These are phyloP conservation scores for Fusarium sp. DNA, from an alignment of 2,329 filamentous ascomycete genomes.

Conservation along the genomic window DNA sequence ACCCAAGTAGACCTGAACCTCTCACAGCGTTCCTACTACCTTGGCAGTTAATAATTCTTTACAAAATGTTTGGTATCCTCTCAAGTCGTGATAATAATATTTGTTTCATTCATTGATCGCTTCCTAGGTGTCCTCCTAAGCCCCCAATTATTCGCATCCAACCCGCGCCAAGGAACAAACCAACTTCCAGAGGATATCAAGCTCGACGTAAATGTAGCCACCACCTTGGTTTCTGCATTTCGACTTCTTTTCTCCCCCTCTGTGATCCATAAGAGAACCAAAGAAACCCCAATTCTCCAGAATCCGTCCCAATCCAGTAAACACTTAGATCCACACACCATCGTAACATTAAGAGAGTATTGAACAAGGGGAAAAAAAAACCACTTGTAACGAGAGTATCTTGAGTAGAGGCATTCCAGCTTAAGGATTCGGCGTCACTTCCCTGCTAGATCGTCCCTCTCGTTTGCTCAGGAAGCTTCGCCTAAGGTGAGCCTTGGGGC, in stretches of 20 bases:
- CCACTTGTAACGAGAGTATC: slow-evolving; percentile 7
- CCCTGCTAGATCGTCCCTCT: slow-evolving; percentile 61
- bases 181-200: slow-evolving; percentile 36
- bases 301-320: slow-evolving; percentile 18
- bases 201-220: slow-evolving; percentile 18
- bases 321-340: slow-evolving; percentile 29
- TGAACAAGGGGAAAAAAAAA: slow-evolving; percentile 15
- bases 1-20: too few relatives aligned
- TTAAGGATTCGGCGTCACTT: slow-evolving; percentile 59
- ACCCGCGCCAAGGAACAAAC: slow-evolving; percentile 36
- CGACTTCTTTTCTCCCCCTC: neutral
- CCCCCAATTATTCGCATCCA: slow-evolving; percentile 26
- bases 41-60: neutral
- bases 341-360: slow-evolving; percentile 28
- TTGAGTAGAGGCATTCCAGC: neutral
- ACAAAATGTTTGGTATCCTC: neutral
- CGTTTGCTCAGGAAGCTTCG: slow-evolving; percentile 71
- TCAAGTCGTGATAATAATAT: neutral
- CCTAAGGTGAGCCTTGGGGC: slow-evolving; percentile 64
- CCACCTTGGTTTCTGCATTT: slow-evolving; percentile 8
- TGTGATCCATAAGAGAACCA: slow-evolving; percentile 25
- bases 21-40: neutral
- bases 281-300: slow-evolving; percentile 5
- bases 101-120: slow-evolving; percentile 34
- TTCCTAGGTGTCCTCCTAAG: slow-evolving; percentile 29